Conservation (phyloP, 2,329 filamentous ascomycete genomes). For the Colletotrichum sp. region DNA sequence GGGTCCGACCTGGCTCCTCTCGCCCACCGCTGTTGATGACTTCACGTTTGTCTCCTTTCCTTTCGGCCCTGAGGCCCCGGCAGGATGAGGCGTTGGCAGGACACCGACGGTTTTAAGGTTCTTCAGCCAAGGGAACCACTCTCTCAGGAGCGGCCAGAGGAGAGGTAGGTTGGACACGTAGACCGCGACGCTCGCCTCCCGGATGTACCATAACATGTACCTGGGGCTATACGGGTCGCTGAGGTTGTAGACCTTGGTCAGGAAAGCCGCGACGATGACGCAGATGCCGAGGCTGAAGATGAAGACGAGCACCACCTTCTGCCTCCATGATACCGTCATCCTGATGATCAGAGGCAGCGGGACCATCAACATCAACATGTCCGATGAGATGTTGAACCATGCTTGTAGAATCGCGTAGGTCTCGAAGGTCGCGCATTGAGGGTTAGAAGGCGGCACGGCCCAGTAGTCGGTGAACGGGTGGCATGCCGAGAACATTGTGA, state of each 20-base stretch:
- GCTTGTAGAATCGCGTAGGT: constrained; percentile 53
- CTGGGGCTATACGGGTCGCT: constrained; percentile 20
- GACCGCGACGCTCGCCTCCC: constrained; percentile 57
- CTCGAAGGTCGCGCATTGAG: constrained; percentile 51
- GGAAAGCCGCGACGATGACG: constrained; percentile 43
- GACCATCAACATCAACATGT: constrained; percentile 51
- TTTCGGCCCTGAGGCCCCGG: not conserved
- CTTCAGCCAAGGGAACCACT: constrained; percentile 24
- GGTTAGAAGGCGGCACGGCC: constrained; percentile 48
- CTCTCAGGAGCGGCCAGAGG: constrained; percentile 56
- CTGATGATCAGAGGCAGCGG: constrained; percentile 50
- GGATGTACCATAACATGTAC: constrained; percentile 58
- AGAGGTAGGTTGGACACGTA: constrained; percentile 59
- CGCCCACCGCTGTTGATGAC: not conserved
- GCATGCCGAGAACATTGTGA: constrained; percentile 52
- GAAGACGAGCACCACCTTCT: constrained; percentile 49
- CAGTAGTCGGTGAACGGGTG: constrained; percentile 51
- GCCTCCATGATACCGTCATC: constrained; percentile 33
- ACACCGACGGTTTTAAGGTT: not conserved
- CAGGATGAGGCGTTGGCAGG: not conserved
- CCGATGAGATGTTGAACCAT: constrained; percentile 52
- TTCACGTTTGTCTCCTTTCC: not conserved
- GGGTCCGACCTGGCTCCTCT: not conserved
- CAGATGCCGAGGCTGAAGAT: constrained; percentile 57
- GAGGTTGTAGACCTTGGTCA: constrained; percentile 54